Evolutionary conservation across 1,139 yeast genomes (phyloP).

Genomic region (Sugiyamaella pinicola): DNA sequence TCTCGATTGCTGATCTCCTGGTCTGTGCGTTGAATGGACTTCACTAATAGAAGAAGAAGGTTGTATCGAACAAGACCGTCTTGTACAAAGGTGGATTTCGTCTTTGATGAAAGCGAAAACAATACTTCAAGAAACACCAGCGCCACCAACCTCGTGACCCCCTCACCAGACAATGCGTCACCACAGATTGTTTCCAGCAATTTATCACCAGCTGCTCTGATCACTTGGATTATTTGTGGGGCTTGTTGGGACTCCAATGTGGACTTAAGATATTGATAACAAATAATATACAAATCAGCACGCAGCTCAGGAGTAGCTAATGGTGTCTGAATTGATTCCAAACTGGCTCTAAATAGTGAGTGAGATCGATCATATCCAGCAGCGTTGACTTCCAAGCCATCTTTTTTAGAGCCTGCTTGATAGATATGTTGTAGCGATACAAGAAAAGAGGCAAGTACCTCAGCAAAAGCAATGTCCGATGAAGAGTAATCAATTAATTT

Average conservation of each 20-base stretch:
- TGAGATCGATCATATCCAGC: conserved; percentile 54
- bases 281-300: conserved; percentile 74
- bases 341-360: conserved; percentile 70
- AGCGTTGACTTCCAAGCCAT: conserved; percentile 39
- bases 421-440: conserved; percentile 70
- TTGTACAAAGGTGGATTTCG: conserved; percentile 58
- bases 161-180: conserved; percentile 82
- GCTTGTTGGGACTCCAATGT: conserved; percentile 42
- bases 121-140: conserved; percentile 71
- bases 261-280: conserved; percentile 60
- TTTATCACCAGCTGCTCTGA: conserved; percentile 62
- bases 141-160: conserved; percentile 75
- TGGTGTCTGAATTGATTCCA: conserved; percentile 71
- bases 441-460: conserved; percentile 73
- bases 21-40: conserved; percentile 70
- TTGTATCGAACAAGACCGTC: conserved; percentile 66
- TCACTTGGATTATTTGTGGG: conserved; percentile 51
- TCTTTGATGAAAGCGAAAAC: conserved; percentile 56
- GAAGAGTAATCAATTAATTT: conserved; percentile 75
- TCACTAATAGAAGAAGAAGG: conserved; percentile 62
- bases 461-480: conserved; percentile 65
- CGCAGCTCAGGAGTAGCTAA: conserved; percentile 68
- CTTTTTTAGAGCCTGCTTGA: conserved; percentile 42
- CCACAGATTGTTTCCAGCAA: conserved; percentile 67
- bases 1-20: conserved; percentile 49